Evolutionary conservation across 768 basidiomycete species (phyloP).

Genomic region (Rhizopogon vesiculosus): DNA sequence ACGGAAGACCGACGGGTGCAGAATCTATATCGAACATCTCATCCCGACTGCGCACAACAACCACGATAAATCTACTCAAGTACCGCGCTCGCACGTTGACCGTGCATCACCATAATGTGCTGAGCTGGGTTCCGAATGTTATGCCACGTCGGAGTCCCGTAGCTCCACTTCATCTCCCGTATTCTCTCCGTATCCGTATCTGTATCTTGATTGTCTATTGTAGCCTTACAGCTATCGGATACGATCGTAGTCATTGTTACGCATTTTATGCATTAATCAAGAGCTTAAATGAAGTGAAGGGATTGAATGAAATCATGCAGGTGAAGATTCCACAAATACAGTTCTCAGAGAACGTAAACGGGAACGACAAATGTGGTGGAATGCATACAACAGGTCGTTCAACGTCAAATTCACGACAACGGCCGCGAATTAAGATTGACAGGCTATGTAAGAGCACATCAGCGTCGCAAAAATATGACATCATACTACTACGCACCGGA

Average conservation of each 20-base stretch:
- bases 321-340: not conserved
- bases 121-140: not conserved
- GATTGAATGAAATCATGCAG: not conserved
- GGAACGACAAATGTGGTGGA: not conserved
- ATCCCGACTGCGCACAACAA: slow-evolving; percentile 27
- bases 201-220: not conserved
- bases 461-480: not conserved
- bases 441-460: not conserved
- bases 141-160: slow-evolving; percentile 13
- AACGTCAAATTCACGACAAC: not conserved
- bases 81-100: slow-evolving; percentile 1
- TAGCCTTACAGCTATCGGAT: slow-evolving; percentile 1
- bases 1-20: slow-evolving; percentile 33
- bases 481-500: slow-evolving; percentile 14
- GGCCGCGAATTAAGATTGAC: not conserved
- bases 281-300: not conserved
- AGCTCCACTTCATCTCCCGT: not conserved
- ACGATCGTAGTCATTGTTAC: not conserved
- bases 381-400: not conserved
- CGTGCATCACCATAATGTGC: not conserved
- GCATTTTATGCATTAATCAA: not conserved
- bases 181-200: not conserved
- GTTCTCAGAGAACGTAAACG: not conserved
- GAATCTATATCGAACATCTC: slow-evolving; percentile 29
- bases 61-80: slow-evolving; percentile 7